Evolutionary conservation across 805 yeast species (phyloP).

Genomic region (Pachysolen tannophilus): DNA sequence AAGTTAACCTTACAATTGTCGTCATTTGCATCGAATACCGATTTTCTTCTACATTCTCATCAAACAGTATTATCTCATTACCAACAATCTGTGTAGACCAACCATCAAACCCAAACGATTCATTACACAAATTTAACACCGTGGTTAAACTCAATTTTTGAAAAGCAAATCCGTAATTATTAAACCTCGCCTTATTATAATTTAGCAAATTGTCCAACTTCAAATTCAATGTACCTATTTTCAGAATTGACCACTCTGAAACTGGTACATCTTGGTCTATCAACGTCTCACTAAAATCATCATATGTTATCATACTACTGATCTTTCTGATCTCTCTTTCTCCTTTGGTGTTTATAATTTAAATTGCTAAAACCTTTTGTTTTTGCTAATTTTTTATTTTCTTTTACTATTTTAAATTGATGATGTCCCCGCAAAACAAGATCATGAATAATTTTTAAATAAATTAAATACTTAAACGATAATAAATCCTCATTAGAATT

Average conservation of each 20-base stretch:
- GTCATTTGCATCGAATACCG: constrained; percentile 17
- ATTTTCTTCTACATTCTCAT: neutral
- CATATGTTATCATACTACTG: too few relatives aligned
- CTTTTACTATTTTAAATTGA: too few relatives aligned
- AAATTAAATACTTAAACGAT: too few relatives aligned
- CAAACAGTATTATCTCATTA: constrained; percentile 1
- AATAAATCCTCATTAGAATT: too few relatives aligned
- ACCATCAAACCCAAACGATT: constrained; percentile 42
- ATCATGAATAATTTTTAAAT: too few relatives aligned
- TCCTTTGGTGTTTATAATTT: too few relatives aligned
- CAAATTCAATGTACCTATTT: constrained; percentile 5
- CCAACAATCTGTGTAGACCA: constrained; percentile 36
- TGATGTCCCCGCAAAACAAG: too few relatives aligned
- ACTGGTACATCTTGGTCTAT: constrained; percentile 4
- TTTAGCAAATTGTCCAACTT: constrained; percentile 1
- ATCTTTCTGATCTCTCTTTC: too few relatives aligned
- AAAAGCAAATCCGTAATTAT: neutral
- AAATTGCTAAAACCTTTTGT: too few relatives aligned
- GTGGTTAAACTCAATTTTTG: constrained; percentile 12
- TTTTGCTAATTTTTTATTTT: too few relatives aligned
- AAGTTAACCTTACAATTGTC: constrained; percentile 26
- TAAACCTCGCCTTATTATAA: neutral
- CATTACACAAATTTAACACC: constrained; percentile 32
- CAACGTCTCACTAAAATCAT: neutral
- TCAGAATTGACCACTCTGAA: constrained; percentile 5